Evolutionary conservation across 306 rosid genomes (phyloP), one percentile per base, ranked within the genome.

Genomic region (Begonia peltatifolia): DNA sequence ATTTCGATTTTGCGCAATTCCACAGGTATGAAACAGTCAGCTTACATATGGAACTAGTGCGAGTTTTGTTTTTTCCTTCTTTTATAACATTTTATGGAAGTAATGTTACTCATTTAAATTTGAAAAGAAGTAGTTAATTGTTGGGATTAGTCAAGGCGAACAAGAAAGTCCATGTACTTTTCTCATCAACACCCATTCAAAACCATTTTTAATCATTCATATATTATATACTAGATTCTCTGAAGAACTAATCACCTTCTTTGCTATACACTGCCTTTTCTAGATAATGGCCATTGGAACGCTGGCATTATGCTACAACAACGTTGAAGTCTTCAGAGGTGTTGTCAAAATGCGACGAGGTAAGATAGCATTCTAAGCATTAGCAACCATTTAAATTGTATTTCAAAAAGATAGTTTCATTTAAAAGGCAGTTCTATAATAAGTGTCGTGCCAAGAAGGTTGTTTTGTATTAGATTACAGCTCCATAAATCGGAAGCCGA

Each of bases 261-360:
- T 44, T 44, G 12, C 6, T 10, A 10, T 10, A 54, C 56, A 70
- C 18, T 67, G 20, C 41, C 20, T 49, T 46, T 68, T 61, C 66
- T 70, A 90, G 99, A 59, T 90, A 68, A 90, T 90, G 99, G 87
- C 95, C 47, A 86, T 90, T 65, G 99, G 99, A 63, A 90, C 99
- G 25, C 74, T 86, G 50, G 92, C 93, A 41, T 58, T 83, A 50
- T 90, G 99, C 81, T 90, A 83, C 84, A 81, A 90, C 74, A 90
- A 90, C 68, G 64, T 79, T 17, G 76, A 75, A 64, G 79, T 90
- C 74, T 90, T 90, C 84, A 74, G 94, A 81, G 94, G 95, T 59
- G 95, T 90, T 18, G 95, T 90, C 55, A 90, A 90, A 80, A 71
- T 90, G 95, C 79, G 99, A 78, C 86, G 99, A 16, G 99, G 99